Conservation (phyloP, 2,329 filamentous ascomycete species). For the Fusarium kyushuense region DNA sequence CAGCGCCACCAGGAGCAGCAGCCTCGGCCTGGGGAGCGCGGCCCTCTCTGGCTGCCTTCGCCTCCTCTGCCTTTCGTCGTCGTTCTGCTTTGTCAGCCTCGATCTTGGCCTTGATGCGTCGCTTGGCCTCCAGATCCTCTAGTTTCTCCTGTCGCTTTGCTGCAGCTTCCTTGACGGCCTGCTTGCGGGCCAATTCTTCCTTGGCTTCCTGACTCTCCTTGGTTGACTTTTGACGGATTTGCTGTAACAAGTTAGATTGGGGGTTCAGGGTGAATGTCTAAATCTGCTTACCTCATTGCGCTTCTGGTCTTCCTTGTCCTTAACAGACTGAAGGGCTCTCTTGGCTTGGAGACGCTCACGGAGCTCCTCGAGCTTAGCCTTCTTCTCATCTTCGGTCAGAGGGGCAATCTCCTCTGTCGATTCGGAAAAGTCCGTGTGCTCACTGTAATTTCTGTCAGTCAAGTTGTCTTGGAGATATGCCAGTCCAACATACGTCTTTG, state of each 20-base stretch:
- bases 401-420: conserved; percentile 93
- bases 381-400: conserved; percentile 92
- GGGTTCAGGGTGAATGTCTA: background rate
- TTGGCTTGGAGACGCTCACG: conserved; percentile 79
- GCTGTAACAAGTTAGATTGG: conserved; percentile 52
- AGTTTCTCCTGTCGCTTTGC: conserved; percentile 89
- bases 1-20: conserved; percentile 61
- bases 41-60: conserved; percentile 90
- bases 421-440: conserved; percentile 91
- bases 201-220: conserved; percentile 90
- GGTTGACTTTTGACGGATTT: conserved; percentile 86
- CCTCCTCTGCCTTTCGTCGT: conserved; percentile 83
- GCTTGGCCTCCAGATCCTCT: conserved; percentile 86
- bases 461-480: background rate
- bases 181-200: conserved; percentile 87
- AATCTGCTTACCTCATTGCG: conserved; percentile 77
- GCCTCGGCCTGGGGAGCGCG: conserved; percentile 62
- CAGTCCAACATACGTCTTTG: conserved; percentile 73
- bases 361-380: conserved; percentile 80
- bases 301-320: conserved; percentile 85
- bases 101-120: conserved; percentile 91
- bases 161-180: conserved; percentile 91
- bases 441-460: conserved; percentile 57
- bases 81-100: conserved; percentile 94
- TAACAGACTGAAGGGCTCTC: conserved; percentile 72